Evolutionary conservation across 140 eudicot genomes (phyloP).

Genomic region (Bidens hawaiensis): DNA sequence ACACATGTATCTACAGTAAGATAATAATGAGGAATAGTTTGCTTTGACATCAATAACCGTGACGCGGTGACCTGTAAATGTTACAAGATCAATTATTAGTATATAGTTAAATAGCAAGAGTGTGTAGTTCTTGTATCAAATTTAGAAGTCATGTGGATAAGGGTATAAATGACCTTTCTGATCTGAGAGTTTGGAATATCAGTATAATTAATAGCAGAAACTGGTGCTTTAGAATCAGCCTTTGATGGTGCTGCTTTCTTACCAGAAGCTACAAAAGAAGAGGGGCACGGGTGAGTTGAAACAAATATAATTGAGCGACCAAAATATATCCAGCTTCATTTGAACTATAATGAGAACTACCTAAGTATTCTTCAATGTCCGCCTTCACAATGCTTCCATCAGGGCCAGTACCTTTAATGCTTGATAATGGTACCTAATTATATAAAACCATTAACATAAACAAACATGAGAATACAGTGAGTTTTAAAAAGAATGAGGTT

Average conservation of each 20-base stretch:
- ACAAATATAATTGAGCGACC: not conserved
- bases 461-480: not conserved
- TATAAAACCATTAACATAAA: conserved; percentile 15
- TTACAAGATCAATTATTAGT: conserved; percentile 17
- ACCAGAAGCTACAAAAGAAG: conserved; percentile 56
- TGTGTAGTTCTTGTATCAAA: not conserved
- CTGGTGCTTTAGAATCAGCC: conserved; percentile 37
- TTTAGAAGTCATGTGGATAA: not conserved
- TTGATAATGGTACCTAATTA: conserved; percentile 70
- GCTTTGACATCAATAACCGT: conserved; percentile 82
- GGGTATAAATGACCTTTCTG: conserved; percentile 56
- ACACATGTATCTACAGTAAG: conserved; percentile 95
- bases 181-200: conserved; percentile 90
- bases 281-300: not conserved
- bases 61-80: conserved; percentile 86
- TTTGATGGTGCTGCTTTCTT: conserved; percentile 56
- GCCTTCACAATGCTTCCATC: conserved; percentile 97
- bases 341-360: conserved; percentile 32
- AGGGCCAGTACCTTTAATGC: conserved; percentile 93
- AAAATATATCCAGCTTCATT: conserved; percentile 3
- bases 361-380: conserved; percentile 90
- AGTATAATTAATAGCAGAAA: conserved; percentile 53
- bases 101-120: not conserved
- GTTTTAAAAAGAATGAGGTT: not conserved
- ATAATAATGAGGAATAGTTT: conserved; percentile 98